Base-by-base conservation (phyloP, 2,329 filamentous ascomycete genomes). In the Zymoseptoria ardabiliae region DNA sequence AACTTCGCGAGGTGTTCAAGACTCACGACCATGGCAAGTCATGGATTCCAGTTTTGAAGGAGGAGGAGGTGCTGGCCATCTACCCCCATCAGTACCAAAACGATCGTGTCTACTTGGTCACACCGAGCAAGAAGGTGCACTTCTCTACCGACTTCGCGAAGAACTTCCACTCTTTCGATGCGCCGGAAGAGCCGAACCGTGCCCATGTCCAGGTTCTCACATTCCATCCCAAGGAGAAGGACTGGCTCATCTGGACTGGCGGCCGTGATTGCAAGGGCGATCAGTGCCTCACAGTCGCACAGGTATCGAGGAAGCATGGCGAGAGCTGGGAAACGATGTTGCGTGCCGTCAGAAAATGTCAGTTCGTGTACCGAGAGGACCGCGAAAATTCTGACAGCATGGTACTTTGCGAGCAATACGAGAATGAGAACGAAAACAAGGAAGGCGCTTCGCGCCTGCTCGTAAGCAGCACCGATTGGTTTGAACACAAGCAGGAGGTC, bases 201-300 rank as follows among this genome's bases (percentile, higher is more conserved):
- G 70, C 77, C 6, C 70, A 70, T 5, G 66, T 79, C 4, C 81
- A 84, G 19, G 80, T 91, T 50, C 73, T 90, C 66, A 79, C 81
- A 41, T 99, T 99, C 77, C 94, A 99, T 69, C 89, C 91, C 1
- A 85, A 88, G 66, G 84, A 88, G 68, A 88, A 87, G 71, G 89
- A 96, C 69, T 97, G 91, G 91, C 79, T 97, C 50, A 89, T 99
- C 62, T 97, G 92, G 91, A 85, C 88, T 54, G 93, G 92, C 48
- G 77, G 77, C 9, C 77, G 85, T 64, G 83, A 87, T 62, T 95
- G 90, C 71, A 82, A 85, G 50, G 76, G 74, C 17, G 75, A 77
- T 28, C 72, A 83, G 35, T 97, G 92, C 72, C 87, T 89, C 67
- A 80, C 80, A 0, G 84, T 89, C 62, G 90, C 92, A 1, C 91